A percentile compares a stretch with the other conserved stretches of the same genome.
These are phyloP conservation scores for Kluyveromyces dobzhanskii DNA, from an alignment of 805 yeast genomes.

Conservation along the genomic window DNA sequence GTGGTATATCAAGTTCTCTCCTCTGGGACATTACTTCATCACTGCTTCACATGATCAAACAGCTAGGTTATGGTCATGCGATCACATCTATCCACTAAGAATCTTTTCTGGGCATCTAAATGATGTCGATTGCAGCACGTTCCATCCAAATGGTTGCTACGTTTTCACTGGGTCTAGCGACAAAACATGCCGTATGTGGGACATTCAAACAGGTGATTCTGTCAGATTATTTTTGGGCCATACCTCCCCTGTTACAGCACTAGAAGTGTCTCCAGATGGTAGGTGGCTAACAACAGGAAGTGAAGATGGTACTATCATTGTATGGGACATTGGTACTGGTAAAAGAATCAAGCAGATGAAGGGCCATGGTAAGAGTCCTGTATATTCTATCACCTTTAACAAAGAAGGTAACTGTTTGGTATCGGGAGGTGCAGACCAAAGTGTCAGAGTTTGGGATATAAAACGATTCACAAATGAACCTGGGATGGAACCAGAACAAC, in stretches of 20 bases:
- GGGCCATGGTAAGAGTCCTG: conserved; percentile 86
- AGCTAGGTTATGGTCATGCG: conserved; percentile 96
- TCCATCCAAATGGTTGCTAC: conserved; percentile 95
- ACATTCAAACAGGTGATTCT: conserved; percentile 75
- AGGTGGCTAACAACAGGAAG: conserved; percentile 94
- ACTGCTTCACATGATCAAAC: conserved; percentile 97
- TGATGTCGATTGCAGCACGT: conserved; percentile 90
- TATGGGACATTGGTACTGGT: conserved; percentile 95
- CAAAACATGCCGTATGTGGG: conserved; percentile 98
- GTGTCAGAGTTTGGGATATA: conserved; percentile 94
- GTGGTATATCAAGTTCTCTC: conserved; percentile 95
- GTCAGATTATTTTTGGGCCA: conserved; percentile 92
- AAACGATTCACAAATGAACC: conserved; percentile 76
- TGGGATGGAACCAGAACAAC: conserved; percentile 69
- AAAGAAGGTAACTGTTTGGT: conserved; percentile 84
- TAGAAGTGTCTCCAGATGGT: conserved; percentile 94
- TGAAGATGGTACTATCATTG: conserved; percentile 78
- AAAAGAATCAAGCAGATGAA: conserved; percentile 82
- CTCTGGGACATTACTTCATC: conserved; percentile 96
- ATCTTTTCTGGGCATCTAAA: conserved; percentile 96
- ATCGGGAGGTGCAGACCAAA: conserved; percentile 86
- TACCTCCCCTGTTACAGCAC: conserved; percentile 74
- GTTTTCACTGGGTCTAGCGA: conserved; percentile 93
- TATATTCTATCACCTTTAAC: conserved; percentile 77
- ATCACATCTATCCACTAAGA: conserved; percentile 91